phyloP scores from a whole-genome alignment of 2,329 filamentous ascomycete species.

The Anisogramma anomala region DNA sequence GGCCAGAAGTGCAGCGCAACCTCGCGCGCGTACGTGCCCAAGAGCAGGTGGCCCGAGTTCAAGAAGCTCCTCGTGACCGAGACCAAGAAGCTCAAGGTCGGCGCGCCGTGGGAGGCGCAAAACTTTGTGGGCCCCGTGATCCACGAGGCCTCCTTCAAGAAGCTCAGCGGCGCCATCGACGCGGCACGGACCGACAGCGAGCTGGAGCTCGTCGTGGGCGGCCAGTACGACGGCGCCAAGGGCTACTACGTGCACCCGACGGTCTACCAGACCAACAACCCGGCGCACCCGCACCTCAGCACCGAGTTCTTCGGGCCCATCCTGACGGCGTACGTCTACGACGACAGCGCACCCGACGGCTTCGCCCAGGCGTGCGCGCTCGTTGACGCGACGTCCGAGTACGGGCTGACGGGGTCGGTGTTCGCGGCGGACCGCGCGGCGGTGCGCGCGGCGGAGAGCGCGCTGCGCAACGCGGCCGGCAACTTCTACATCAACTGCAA shows the following conservation, averaged over 20 bases:
- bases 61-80: conserved; percentile 28
- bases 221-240: conserved; percentile 29
- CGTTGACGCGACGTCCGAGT: conserved; percentile 63
- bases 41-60: conserved; percentile 29
- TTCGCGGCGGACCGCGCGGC: conserved; percentile 37
- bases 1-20: conserved; percentile 42
- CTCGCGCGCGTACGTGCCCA: conserved; percentile 44
- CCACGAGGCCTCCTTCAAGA: conserved; percentile 33
- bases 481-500: conserved; percentile 50
- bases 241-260: conserved; percentile 38
- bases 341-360: conserved; percentile 30
- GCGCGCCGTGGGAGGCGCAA: conserved; percentile 22
- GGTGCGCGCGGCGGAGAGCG: conserved; percentile 37
- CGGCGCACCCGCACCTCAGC: conserved; percentile 32
- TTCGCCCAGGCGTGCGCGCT: conserved; percentile 44
- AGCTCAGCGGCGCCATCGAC: conserved; percentile 34
- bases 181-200: conserved; percentile 30
- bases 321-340: conserved; percentile 35
- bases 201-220: conserved; percentile 33
- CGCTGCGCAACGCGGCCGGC: conserved; percentile 41
- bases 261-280: conserved; percentile 30
- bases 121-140: conserved; percentile 40
- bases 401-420: conserved; percentile 41
- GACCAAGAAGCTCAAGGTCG: conserved; percentile 22
- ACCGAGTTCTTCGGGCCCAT: conserved; percentile 39